A percentile compares a stretch with the other conserved stretches of the same genome.
Evolutionary conservation across 495 filamentous ascomycete species (phyloP).

Genomic region (Lindgomyces ingoldianus): DNA sequence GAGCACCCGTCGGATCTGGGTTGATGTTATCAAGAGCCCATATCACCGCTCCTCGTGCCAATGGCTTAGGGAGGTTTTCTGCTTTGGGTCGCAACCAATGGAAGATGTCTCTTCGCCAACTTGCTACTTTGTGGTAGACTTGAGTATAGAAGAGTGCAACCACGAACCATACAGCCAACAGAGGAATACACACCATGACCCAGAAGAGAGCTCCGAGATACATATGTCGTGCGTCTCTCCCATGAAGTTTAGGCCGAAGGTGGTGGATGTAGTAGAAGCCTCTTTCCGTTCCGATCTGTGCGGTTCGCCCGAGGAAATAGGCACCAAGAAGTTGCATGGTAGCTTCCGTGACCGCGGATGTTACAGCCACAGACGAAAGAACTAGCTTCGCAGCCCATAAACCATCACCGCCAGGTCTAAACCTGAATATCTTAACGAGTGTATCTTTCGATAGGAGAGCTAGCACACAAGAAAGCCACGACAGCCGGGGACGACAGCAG

Average conservation of each 20-base stretch:
- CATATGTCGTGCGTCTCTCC: constrained; percentile 8
- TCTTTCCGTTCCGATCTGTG: background rate
- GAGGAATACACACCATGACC: background rate
- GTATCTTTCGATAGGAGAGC: background rate
- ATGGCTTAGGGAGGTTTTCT: background rate
- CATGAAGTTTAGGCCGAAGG: constrained; percentile 1
- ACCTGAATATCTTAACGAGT: background rate
- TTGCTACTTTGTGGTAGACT: background rate
- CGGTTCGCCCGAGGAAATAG: background rate
- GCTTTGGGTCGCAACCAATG: background rate
- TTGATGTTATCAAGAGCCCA: constrained; percentile 3
- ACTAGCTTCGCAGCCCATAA: constrained; percentile 7
- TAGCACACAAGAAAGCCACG: background rate
- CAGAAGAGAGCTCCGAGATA: constrained; percentile 8
- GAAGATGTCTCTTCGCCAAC: background rate
- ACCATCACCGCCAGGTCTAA: background rate
- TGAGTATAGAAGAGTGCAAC: constrained; percentile 1
- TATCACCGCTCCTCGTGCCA: background rate
- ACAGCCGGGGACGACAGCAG: constrained; percentile 3
- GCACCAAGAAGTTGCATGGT: constrained; percentile 11
- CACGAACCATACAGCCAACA: constrained; percentile 5
- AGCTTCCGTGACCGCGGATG: constrained; percentile 11
- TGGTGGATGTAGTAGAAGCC: constrained; percentile 14
- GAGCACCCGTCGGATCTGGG: background rate
- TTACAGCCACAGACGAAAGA: constrained; percentile 2